These are phyloP conservation scores for Trypethelium eluteriae DNA, from an alignment of 495 filamentous ascomycete genomes.

Conservation along the genomic window DNA sequence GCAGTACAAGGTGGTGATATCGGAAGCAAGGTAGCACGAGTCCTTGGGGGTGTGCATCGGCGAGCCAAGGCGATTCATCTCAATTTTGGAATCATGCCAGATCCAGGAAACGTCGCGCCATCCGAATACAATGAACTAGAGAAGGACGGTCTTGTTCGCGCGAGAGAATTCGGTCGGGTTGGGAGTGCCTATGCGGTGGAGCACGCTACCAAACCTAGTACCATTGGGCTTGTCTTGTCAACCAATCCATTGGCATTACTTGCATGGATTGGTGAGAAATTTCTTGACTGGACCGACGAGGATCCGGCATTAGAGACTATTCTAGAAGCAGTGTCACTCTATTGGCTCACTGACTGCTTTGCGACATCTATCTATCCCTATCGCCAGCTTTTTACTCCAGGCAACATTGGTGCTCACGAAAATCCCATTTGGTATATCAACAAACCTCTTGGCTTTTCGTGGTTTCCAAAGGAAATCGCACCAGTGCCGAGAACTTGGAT, in stretches of 20 bases:
- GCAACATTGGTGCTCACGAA: conserved; percentile 23
- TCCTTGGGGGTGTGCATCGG: conserved; percentile 33
- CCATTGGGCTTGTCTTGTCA: conserved; percentile 53
- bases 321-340: conserved; percentile 50
- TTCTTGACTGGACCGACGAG: conserved; percentile 54
- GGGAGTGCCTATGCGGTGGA: conserved; percentile 49
- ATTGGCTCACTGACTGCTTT: conserved; percentile 59
- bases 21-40: conserved; percentile 45
- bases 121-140: conserved; percentile 17
- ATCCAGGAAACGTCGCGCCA: conserved; percentile 20
- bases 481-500: conserved; percentile 47
- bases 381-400: conserved; percentile 31
- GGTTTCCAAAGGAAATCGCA: conserved; percentile 49
- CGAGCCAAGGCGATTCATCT: conserved; percentile 38
- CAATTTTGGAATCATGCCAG: conserved; percentile 18
- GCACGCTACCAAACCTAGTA: conserved; percentile 54
- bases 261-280: conserved; percentile 65
- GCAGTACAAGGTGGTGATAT: conserved; percentile 62
- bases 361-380: conserved; percentile 52
- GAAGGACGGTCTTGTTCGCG: conserved; percentile 24
- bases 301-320: conserved; percentile 48
- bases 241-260: conserved; percentile 55
- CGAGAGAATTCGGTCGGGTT: conserved; percentile 30
- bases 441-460: conserved; percentile 54
- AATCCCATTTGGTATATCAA: conserved; percentile 37